Evolutionary conservation across 2,329 filamentous ascomycete species (phyloP).

Genomic region (Ampelomyces quisqualis): DNA sequence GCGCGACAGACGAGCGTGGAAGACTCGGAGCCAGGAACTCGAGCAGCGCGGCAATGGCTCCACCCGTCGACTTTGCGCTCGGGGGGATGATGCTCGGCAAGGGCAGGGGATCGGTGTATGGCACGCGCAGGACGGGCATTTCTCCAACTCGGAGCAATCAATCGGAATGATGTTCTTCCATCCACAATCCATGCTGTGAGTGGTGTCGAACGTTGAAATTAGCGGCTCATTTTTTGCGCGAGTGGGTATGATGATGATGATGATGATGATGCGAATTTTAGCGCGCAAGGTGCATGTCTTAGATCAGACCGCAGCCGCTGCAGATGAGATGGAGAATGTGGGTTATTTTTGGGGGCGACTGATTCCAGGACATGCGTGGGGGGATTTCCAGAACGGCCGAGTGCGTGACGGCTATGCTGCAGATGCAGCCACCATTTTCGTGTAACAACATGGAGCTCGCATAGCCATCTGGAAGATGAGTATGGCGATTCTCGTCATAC

Average conservation of each 20-base stretch:
- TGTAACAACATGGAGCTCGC: no score
- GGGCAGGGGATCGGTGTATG: conserved; percentile 81
- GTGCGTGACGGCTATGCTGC: conserved; percentile 17
- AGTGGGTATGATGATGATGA: no score
- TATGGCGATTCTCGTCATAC: background rate
- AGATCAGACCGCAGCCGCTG: conserved; percentile 6
- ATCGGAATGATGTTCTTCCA: no score
- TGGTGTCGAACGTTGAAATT: background rate
- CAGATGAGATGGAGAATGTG: conserved; percentile 1
- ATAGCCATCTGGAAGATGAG: background rate
- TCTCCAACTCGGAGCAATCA: conserved; percentile 1
- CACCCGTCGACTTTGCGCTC: conserved; percentile 66
- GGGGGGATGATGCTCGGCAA: conserved; percentile 72
- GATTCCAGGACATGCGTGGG: conserved; percentile 2
- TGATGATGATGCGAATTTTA: conserved; percentile 4
- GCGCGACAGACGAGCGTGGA: conserved; percentile 2
- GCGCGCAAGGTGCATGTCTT: conserved; percentile 1
- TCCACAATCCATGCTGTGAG: background rate
- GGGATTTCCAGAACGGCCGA: conserved; percentile 9
- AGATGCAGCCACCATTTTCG: no score
- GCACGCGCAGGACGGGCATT: conserved; percentile 79
- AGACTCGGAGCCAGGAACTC: conserved; percentile 66
- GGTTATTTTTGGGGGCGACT: conserved; percentile 14
- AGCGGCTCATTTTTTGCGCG: background rate
- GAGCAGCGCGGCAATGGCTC: conserved; percentile 74